phyloP scores from a whole-genome alignment of 2,329 filamentous ascomycete species.

The Calycina herbarum region DNA sequence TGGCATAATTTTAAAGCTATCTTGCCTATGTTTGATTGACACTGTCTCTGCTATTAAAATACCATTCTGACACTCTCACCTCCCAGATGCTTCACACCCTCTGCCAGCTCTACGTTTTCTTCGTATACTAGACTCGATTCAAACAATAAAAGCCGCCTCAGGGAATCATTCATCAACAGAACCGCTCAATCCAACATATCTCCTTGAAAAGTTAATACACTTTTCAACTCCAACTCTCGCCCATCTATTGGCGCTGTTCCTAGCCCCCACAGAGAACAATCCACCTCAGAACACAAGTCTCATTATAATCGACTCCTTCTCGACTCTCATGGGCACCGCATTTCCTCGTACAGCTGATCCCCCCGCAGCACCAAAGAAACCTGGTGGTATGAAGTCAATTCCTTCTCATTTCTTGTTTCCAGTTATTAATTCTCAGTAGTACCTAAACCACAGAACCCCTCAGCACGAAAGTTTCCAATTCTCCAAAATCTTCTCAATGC shows the following conservation, averaged over 20 bases:
- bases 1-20: background rate
- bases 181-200: conserved; percentile 30
- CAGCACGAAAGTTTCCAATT: conserved; percentile 41
- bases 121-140: conserved; percentile 42
- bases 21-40: background rate
- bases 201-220: conserved; percentile 61
- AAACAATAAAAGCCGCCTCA: conserved; percentile 1
- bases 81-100: conserved; percentile 37
- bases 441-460: conserved; percentile 26
- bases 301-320: conserved; percentile 76
- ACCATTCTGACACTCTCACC: background rate
- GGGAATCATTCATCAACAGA: conserved; percentile 18
- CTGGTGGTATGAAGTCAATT: conserved; percentile 26
- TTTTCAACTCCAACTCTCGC: conserved; percentile 58
- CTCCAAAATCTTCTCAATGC: conserved; percentile 66
- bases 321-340: conserved; percentile 72
- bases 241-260: conserved; percentile 70
- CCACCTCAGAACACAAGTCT: conserved; percentile 64
- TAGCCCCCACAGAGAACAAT: conserved; percentile 62
- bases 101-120: conserved; percentile 50
- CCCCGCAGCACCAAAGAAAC: conserved; percentile 24
- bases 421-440: conserved; percentile 3
- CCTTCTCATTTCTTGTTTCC: background rate
- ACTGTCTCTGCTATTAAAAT: background rate
- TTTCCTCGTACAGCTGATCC: conserved; percentile 63